Evolutionary conservation across 2,329 filamentous ascomycete species (phyloP).

Genomic region (Verticillium albo-atrum): DNA sequence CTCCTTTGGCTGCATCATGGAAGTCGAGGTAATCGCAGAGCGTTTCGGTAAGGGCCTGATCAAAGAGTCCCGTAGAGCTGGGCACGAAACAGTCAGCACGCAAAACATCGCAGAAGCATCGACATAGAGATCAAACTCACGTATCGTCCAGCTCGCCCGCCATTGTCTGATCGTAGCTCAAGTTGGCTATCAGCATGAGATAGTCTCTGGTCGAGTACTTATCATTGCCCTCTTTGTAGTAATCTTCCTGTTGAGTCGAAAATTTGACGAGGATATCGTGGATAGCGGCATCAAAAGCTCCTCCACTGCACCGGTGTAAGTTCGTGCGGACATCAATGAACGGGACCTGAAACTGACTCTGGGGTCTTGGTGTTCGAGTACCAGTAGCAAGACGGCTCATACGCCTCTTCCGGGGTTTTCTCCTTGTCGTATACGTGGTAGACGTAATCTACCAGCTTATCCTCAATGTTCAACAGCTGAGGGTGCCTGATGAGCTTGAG

Average conservation of each 20-base stretch:
- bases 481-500: not conserved
- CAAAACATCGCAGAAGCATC: conserved; percentile 14
- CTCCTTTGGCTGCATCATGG: conserved; percentile 6
- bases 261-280: not conserved
- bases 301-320: not conserved
- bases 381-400: conserved; percentile 1
- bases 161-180: conserved; percentile 1
- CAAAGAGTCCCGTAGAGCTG: conserved; percentile 24
- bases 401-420: not conserved
- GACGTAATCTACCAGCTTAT: conserved; percentile 8
- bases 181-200: conserved; percentile 9
- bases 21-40: conserved; percentile 28
- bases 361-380: not conserved
- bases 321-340: too few relatives aligned
- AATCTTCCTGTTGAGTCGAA: not conserved
- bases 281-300: not conserved
- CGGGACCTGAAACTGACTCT: not conserved
- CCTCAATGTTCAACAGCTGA: conserved; percentile 11
- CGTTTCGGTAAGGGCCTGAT: conserved; percentile 28
- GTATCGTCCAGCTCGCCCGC: not conserved
- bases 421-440: not conserved
- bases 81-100: conserved; percentile 13
- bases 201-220: conserved; percentile 16
- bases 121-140: too few relatives aligned
- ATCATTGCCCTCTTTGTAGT: conserved; percentile 2